phyloP scores from a whole-genome alignment of 768 basidiomycete species.

The Tylopilus cervinicoccineus region DNA sequence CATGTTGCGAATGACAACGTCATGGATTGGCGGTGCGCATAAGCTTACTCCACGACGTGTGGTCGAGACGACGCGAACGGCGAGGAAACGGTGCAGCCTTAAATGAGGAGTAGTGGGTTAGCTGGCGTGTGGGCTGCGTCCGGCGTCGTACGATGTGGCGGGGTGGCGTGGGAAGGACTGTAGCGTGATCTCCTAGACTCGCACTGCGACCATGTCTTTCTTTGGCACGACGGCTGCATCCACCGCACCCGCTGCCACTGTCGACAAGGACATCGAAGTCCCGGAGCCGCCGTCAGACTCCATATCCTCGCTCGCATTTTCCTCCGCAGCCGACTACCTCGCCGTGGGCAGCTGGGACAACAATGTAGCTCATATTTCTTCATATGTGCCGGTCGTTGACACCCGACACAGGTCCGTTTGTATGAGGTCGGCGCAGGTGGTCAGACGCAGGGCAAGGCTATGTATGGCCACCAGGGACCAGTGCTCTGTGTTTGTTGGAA shows the following conservation, averaged over 20 bases:
- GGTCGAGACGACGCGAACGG: too few relatives aligned
- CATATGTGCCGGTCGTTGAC: constrained; percentile 4
- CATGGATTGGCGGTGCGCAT: too few relatives aligned
- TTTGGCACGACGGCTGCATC: constrained; percentile 33
- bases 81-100: too few relatives aligned
- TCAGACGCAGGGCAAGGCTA: constrained; percentile 83
- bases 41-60: too few relatives aligned
- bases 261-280: constrained; percentile 80
- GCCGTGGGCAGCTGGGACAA: constrained; percentile 96
- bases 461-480: constrained; percentile 88
- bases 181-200: background rate
- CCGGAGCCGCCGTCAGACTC: constrained; percentile 80
- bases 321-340: constrained; percentile 80
- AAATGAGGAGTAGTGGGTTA: too few relatives aligned
- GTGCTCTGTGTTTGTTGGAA: constrained; percentile 90
- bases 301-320: constrained; percentile 82
- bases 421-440: constrained; percentile 85
- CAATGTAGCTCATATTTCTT: constrained; percentile 46
- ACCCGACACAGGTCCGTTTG: constrained; percentile 65
- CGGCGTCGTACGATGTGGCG: too few relatives aligned
- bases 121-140: too few relatives aligned
- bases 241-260: constrained; percentile 35
- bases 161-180: constrained; percentile 26
- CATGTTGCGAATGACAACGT: too few relatives aligned
- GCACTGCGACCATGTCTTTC: constrained; percentile 37